These are phyloP conservation scores for Magnusiomyces tetraspermus DNA, from an alignment of 1,139 yeast genomes.

Conservation along the genomic window DNA sequence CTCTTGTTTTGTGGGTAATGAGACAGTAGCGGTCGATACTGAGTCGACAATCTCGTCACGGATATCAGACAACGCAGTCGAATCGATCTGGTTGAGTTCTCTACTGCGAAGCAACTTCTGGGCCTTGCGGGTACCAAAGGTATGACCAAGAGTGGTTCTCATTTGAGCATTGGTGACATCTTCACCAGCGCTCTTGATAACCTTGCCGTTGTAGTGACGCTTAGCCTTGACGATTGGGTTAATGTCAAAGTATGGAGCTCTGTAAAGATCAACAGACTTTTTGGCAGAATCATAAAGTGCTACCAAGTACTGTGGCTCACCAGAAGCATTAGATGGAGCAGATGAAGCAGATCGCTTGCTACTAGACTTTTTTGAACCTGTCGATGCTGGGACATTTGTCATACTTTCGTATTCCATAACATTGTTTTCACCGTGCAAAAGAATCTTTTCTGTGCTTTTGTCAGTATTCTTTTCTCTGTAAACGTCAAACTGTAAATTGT, in stretches of 20 bases:
- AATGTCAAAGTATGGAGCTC: conserved; percentile 49
- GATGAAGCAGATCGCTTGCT: conserved; percentile 10
- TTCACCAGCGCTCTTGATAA: conserved; percentile 34
- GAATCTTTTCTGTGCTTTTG: conserved; percentile 35
- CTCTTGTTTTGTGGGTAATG: conserved; percentile 60
- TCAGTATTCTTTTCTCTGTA: conserved; percentile 38
- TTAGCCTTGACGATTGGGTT: conserved; percentile 36
- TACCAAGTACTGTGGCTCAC: conserved; percentile 9
- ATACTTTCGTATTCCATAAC: conserved; percentile 65
- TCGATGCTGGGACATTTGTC: conserved; percentile 27
- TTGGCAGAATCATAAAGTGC: conserved; percentile 61
- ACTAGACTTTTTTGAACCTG: neutral
- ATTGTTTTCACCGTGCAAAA: conserved; percentile 72
- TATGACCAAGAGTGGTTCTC: conserved; percentile 82
- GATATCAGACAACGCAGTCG: conserved; percentile 63
- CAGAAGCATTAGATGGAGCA: conserved; percentile 18
- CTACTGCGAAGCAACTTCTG: conserved; percentile 77
- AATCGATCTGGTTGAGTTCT: conserved; percentile 77
- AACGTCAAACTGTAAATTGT: conserved; percentile 50
- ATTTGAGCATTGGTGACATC: conserved; percentile 41
- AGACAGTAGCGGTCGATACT: conserved; percentile 60
- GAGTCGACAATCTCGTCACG: conserved; percentile 77
- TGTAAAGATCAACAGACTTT: conserved; percentile 51
- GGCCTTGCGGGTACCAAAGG: conserved; percentile 95
- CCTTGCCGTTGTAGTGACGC: conserved; percentile 46